Percentiles rank a stretch among this genome's conserved stretches.
Conservation (phyloP, 1,139 yeast genomes). For the Candida pseudoviswanathii region DNA sequence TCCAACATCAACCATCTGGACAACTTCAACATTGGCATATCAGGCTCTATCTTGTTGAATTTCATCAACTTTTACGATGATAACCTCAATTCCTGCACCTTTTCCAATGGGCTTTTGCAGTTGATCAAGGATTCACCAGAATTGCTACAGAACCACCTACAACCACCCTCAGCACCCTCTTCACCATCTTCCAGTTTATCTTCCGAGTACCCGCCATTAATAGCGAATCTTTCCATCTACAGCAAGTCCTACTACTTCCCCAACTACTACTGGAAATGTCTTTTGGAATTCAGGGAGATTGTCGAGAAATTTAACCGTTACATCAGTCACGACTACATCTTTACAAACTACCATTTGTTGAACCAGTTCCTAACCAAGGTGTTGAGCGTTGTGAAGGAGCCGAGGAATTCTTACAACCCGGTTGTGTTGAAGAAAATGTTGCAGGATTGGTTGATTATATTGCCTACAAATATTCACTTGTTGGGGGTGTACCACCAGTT, state of each 20-base stretch:
- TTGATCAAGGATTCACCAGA: not conserved
- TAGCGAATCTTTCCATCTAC: not conserved
- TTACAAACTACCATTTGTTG: constrained; percentile 20
- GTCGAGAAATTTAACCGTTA: constrained; percentile 15
- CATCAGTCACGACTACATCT: constrained; percentile 9
- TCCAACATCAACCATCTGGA: constrained; percentile 14
- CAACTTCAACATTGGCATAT: constrained; percentile 24
- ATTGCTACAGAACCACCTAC: not conserved
- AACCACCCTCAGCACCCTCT: not conserved
- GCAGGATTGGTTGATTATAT: constrained; percentile 28
- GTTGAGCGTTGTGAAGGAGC: constrained; percentile 11
- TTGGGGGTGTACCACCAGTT: constrained; percentile 12
- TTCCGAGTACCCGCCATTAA: not conserved
- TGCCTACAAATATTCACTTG: constrained; percentile 25
- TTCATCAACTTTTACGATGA: constrained; percentile 29
- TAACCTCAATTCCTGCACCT: constrained; percentile 23
- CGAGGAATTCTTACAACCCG: not conserved
- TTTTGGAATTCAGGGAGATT: constrained; percentile 22
- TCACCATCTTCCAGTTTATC: not conserved
- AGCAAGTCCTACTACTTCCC: constrained; percentile 26
- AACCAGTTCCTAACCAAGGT: constrained; percentile 8
- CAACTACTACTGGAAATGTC: constrained; percentile 21
- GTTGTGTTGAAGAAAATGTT: constrained; percentile 22
- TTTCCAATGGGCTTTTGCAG: constrained; percentile 26
- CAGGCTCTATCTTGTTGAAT: constrained; percentile 27